Evolutionary conservation across 2,329 filamentous ascomycete genomes (phyloP), one percentile per base, ranked within the genome.

Genomic region (Diplocarpon rosae): DNA sequence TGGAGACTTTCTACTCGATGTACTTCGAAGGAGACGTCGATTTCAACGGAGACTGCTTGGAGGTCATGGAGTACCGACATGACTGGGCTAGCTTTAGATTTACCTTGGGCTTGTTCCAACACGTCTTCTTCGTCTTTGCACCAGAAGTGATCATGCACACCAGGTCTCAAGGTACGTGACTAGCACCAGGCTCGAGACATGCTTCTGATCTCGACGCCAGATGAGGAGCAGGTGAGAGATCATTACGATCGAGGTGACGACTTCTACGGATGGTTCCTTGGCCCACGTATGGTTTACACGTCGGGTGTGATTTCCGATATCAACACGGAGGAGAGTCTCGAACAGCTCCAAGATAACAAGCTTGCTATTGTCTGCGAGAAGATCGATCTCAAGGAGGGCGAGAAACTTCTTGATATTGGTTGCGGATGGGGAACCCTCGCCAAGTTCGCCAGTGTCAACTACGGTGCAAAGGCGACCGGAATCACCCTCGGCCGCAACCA

Each of bases 191-290:
- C 8, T 12, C 35, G 1, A 35, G 6, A 9, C 2, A 15, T 5
- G 33, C 31, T 16, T 34, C 15, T 48, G 47, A 58, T 67, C 33
- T n/a, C 24, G 33, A n/a, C 11, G 39, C 37, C 55, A 87, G 90
- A 96, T 58, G 89, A 95, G 75, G 90, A 96, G 67, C 92, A 96
- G 70, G 89, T 96, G 46, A 87, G 89, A 63, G 87, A 89, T 66
- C 88, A 95, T 72, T 98, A 98, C 68, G 92, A 96, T 74, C 83
- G 88, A 54, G 92, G 92, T 62, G 88, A 98, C 65, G 92, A 96
- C 68, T 95, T 95, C 70, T 98, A 98, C 73, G 83, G 79, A 64
- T 98, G 89, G 88, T 96, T 96, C 76, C 78, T 96, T 52, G 92
- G 92, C 50, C 90, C 90, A 48, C 89, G 90, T 62, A 98, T 96